phyloP scores from a whole-genome alignment of 257 asterid species.

The Verbascum thapsus region DNA sequence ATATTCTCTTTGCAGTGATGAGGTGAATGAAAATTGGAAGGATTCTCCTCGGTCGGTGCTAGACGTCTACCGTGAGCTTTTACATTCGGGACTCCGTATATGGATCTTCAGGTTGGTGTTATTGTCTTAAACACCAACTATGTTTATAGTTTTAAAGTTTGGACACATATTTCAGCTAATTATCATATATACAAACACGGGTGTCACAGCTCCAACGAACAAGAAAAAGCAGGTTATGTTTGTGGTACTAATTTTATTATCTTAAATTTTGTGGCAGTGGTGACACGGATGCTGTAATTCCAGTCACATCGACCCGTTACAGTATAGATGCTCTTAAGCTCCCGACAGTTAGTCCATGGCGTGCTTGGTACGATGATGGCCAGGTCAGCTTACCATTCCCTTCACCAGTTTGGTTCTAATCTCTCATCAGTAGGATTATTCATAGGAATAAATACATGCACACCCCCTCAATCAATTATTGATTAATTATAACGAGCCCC shows the following conservation, averaged over 20 bases:
- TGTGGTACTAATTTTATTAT: not conserved
- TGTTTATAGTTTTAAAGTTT: too few species aligned
- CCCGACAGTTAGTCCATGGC: constrained; percentile 68
- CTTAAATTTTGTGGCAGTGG: constrained; percentile 57
- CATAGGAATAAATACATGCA: too few species aligned
- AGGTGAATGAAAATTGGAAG: constrained; percentile 61
- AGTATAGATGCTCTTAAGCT: constrained; percentile 75
- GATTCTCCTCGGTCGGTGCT: constrained; percentile 77
- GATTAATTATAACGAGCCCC: too few species aligned
- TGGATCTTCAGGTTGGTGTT: constrained; percentile 99
- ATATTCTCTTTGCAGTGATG: constrained; percentile 50
- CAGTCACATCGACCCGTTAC: constrained; percentile 92
- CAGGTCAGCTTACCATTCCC: constrained; percentile 54
- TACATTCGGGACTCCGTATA: constrained; percentile 70
- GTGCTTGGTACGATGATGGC: constrained; percentile 87
- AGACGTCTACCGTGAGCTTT: constrained; percentile 72
- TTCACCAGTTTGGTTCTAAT: not conserved
- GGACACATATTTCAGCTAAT: too few species aligned
- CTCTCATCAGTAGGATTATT: not conserved
- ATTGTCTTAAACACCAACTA: too few species aligned
- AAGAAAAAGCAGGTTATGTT: not conserved
- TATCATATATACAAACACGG: too few species aligned
- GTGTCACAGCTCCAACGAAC: too few species aligned
- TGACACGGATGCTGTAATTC: constrained; percentile 88
- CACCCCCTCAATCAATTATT: too few species aligned